Evolutionary conservation across 148 eudicot genomes (phyloP).

Genomic region (Cornus kousa): DNA sequence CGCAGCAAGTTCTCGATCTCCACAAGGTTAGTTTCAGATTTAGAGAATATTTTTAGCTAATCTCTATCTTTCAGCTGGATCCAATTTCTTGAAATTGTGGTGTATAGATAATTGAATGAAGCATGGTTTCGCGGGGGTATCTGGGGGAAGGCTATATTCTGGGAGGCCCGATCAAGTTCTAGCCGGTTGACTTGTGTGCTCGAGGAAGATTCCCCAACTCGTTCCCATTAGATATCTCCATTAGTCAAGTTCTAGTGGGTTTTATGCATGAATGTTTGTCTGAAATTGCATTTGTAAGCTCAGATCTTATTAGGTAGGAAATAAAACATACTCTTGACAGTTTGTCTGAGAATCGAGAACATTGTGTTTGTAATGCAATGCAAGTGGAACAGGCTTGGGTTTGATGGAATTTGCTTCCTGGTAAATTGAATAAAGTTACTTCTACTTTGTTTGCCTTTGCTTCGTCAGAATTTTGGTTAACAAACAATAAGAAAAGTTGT

Average conservation of each 20-base stretch:
- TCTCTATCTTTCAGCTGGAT: not conserved
- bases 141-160: not conserved
- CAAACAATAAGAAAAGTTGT: not conserved
- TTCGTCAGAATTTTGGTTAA: not conserved
- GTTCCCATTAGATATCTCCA: not conserved
- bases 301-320: not conserved
- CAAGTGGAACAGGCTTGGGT: not conserved
- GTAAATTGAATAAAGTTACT: not conserved
- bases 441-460: not conserved
- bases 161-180: not conserved
- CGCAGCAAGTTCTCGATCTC: slow-evolving; percentile 19
- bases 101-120: slow-evolving; percentile 14
- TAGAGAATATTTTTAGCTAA: not conserved
- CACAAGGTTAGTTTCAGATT: slow-evolving; percentile 9
- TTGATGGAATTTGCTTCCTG: not conserved
- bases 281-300: not conserved
- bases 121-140: not conserved
- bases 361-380: not conserved
- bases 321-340: not conserved
- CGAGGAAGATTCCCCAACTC: not conserved
- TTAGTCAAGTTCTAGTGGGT: not conserved
- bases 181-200: not conserved
- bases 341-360: not conserved
- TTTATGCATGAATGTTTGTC: not conserved
- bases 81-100: slow-evolving; percentile 1